Evolutionary conservation across 2,329 filamentous ascomycete species (phyloP), one percentile per base, ranked within the genome.

Genomic region (Xylaria polymorpha): DNA sequence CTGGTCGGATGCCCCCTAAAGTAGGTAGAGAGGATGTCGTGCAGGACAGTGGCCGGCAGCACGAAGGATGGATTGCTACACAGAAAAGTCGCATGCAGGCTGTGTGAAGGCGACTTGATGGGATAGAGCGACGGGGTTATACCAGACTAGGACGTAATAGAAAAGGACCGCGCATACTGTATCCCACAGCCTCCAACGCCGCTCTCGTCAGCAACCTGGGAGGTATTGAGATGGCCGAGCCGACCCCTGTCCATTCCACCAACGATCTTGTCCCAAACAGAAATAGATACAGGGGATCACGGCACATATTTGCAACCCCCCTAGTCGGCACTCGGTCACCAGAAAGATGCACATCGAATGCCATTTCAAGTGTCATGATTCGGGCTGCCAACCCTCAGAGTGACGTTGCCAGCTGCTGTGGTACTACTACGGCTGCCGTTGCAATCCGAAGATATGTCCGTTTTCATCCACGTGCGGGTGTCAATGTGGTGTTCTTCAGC

Each of bases 151-250:
- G 57, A 60, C 51, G 56, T 37, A 48, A 67, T 39, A 37, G 71
- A 61, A 72, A 72, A 72, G 67, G 71, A 72, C 71, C 71, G 46
- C 67, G 71, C 71, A 72, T 72, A 51, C 60, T 61, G 58, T 68
- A 62, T 69, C 63, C 64, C 50, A 63, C 61, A 71, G 68, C 62
- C 65, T 68, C 59, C 69, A 67, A 62, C 67, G 61, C 69, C 67
- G 62, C 69, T 66, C 65, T 68, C 66, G 61, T 66, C 68, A 65
- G 58, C 61, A 65, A 64, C 39, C 58, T 62, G 62, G 62, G 51
- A 61, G 61, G 37, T 43, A 59, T 59, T 59, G 43, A 50, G 66
- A 62, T 61, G 66, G 66, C 41, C 46, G 55, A 61, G 53, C 15
- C 53, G 22, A 66, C 25, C 69, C 66, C 59, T 61, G 67, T 48